phyloP scores from a whole-genome alignment of 192 early-diverging fungal genomes.

The Entrophospora sp. region DNA sequence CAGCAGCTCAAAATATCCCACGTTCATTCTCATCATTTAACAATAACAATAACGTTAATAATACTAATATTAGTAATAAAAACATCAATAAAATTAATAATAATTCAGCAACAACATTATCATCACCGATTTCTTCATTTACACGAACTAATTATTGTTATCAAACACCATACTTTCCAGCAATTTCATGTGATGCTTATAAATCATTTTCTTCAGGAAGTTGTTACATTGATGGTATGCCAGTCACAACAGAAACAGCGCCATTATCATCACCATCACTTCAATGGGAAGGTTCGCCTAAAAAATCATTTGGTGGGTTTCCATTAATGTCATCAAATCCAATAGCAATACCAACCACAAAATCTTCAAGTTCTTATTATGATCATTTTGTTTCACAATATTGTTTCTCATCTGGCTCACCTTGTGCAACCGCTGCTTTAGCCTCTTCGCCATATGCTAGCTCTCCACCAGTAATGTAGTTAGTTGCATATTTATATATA shows the following conservation, averaged over 20 bases:
- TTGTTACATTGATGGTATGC: slow-evolving; percentile 19
- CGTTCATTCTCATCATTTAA: too few species aligned
- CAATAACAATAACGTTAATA: too few species aligned
- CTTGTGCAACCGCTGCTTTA: too few species aligned
- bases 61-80: slow-evolving; percentile 7
- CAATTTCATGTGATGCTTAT: neutral
- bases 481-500: too few species aligned
- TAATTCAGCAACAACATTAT: neutral
- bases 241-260: neutral
- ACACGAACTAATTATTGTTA: neutral
- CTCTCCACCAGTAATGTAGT: too few species aligned
- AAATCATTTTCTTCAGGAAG: neutral
- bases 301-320: neutral
- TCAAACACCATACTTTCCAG: neutral
- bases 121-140: neutral
- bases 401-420: slow-evolving; percentile 43
- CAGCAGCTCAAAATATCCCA: slow-evolving; percentile 20
- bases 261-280: neutral
- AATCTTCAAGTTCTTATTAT: slow-evolving; percentile 38
- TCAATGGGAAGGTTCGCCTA: too few species aligned
- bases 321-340: slow-evolving; percentile 15
- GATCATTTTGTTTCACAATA: slow-evolving; percentile 47
- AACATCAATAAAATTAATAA: too few species aligned
- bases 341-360: slow-evolving; percentile 30
- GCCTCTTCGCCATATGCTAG: too few species aligned